Percentiles rank a stretch among this genome's conserved stretches.
Evolutionary conservation across 2,329 filamentous ascomycete genomes (phyloP).

Genomic region (Epichloe coenophiala): DNA sequence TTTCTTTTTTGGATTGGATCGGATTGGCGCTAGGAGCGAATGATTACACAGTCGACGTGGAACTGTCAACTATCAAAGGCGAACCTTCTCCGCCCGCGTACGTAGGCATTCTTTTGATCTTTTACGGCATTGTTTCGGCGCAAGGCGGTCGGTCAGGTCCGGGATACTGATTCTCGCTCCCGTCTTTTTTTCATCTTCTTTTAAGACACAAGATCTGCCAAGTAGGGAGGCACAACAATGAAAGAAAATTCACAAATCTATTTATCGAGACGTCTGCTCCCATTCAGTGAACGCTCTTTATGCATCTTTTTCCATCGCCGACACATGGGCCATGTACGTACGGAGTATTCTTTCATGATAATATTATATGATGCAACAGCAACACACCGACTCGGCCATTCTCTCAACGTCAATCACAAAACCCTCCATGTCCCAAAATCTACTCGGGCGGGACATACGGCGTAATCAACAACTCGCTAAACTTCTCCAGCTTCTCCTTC

Average conservation of each 20-base stretch:
- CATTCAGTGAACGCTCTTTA: neutral
- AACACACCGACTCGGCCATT: neutral
- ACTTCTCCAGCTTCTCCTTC: conserved; percentile 85
- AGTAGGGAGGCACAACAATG: neutral
- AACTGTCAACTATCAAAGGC: too few species aligned
- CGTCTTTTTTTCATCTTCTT: too few species aligned
- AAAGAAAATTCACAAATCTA: neutral
- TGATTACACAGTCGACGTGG: too few species aligned
- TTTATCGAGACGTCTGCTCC: neutral
- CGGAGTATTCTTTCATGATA: neutral
- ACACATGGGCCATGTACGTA: too few species aligned
- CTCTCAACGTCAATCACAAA: neutral
- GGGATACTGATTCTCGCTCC: too few species aligned
- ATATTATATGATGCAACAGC: neutral
- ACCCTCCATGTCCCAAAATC: conserved; percentile 4
- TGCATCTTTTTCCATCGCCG: too few species aligned
- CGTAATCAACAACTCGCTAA: conserved; percentile 70
- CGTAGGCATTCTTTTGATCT: too few species aligned
- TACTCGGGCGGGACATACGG: conserved; percentile 57
- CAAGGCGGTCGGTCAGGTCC: too few species aligned
- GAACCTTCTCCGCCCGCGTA: too few species aligned
- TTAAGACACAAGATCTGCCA: neutral
- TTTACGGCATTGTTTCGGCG: too few species aligned
- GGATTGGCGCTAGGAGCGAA: too few species aligned
- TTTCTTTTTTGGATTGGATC: too few species aligned